Evolutionary conservation across 345 rosid species (phyloP).

Genomic region (Eucalyptus shirleyi): DNA sequence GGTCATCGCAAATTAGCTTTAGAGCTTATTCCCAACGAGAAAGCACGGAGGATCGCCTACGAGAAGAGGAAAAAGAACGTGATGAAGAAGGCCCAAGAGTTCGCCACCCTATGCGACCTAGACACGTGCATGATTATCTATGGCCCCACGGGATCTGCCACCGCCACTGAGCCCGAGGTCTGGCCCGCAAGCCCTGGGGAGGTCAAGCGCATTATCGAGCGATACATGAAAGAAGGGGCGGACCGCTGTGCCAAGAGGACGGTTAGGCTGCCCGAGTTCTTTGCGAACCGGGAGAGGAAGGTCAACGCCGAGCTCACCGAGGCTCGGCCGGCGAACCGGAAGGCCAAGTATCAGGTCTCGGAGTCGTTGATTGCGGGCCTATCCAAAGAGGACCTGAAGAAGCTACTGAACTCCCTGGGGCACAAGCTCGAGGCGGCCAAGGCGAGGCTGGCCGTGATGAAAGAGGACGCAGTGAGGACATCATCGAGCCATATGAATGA

Average conservation of each 20-base stretch:
- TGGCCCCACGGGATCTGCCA: neutral
- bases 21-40: constrained; percentile 13
- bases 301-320: neutral
- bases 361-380: neutral
- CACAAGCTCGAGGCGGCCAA: neutral
- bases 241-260: neutral
- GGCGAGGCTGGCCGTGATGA: neutral
- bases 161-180: neutral
- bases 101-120: constrained; percentile 1
- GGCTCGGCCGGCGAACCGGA: neutral
- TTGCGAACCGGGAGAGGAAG: neutral
- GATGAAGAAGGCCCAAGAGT: constrained; percentile 11
- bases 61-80: constrained; percentile 13
- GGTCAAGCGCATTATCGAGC: neutral
- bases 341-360: neutral
- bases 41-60: neutral
- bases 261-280: neutral
- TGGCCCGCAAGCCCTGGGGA: neutral
- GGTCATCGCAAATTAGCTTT: constrained; percentile 4
- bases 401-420: neutral
- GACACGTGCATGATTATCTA: constrained; percentile 16
- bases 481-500: neutral
- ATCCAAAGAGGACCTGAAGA: neutral
- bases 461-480: neutral
- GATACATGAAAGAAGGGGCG: neutral